Base-by-base conservation (phyloP, 352 stramenopile genomes). In the Pythium brachiatum region DNA sequence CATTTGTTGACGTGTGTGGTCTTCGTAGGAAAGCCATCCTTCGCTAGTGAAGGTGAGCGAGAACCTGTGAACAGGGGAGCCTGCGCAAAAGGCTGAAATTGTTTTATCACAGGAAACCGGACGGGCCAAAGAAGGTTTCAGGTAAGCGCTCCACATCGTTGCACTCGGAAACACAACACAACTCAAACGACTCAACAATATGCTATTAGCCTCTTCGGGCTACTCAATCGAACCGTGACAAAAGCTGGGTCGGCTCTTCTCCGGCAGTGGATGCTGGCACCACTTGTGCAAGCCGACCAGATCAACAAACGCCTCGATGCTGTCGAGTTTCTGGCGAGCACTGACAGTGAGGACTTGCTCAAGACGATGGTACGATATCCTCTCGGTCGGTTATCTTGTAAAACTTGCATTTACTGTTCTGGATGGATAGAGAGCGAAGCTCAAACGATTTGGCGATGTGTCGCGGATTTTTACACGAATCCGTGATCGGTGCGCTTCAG, bases 51-150 rank as follows among this genome's bases (percentile, higher is more conserved):
- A 92, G 74, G 86, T 94, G 50, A 23, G 34, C 16, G 13, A 26
- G 4, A 32, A 5, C n/a, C 3, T 32, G 21, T 16, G 36, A 4
- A 44, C 7, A 21, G 36, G 36, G 15, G 11, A 11, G 7, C 13
- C 11, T 20, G 5, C 36, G 18, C 32, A 15, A 7, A 20, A 25
- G 20, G 16, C 21, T 8, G 16, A 21, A 29, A 50, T 27, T 27
- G n/a, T 8, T 23, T 4, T 6, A 27, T 29, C 38, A 13, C 23
- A 93, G 84, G 77, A 78, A 36, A 74, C 65, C 57, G 86, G 84
- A n/a, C 73, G 78, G 66, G 75, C 83, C 5, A 95, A 94, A 68
- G 86, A 95, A 81, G 86, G 86, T 6, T 92, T 93, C 53, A 95
- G 86, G 86, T 92, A 46, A 12, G 20, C 26, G 46, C 12, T 7